phyloP scores from a whole-genome alignment of 2,329 filamentous ascomycete genomes.

The Pseudopithomyces chartarum region DNA sequence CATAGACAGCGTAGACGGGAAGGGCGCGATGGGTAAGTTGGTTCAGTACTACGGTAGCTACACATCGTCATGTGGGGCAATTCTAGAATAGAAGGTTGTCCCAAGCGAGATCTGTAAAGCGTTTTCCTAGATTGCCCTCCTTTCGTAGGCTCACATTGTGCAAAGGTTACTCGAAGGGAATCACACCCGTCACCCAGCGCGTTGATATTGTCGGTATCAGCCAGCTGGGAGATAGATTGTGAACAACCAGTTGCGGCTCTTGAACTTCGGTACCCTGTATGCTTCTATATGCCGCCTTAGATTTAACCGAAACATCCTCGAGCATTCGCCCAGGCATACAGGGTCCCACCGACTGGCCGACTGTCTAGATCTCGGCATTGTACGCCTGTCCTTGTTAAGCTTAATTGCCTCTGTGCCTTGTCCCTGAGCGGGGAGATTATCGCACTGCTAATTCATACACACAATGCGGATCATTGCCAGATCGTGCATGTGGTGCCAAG shows the following conservation, averaged over 20 bases:
- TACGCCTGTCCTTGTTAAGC: constrained; percentile 17
- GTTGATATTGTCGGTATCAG: constrained; percentile 14
- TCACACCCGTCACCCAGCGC: constrained; percentile 5
- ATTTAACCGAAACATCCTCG: constrained; percentile 14
- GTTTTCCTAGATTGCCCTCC: constrained; percentile 4
- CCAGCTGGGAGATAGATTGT: constrained; percentile 21
- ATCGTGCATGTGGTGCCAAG: constrained; percentile 7
- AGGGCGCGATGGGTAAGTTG: not conserved
- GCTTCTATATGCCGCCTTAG: constrained; percentile 9
- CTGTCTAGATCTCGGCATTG: constrained; percentile 15
- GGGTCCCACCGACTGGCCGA: not conserved
- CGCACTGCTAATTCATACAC: constrained; percentile 1
- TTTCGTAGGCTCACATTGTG: not conserved
- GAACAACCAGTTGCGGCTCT: constrained; percentile 15
- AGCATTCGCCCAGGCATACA: constrained; percentile 7
- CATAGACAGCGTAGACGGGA: constrained; percentile 1
- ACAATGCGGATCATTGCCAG: constrained; percentile 15
- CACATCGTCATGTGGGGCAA: constrained; percentile 7
- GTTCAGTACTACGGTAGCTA: constrained; percentile 12
- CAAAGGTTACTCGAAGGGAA: not conserved
- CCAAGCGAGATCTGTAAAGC: not conserved
- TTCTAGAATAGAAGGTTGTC: not conserved
- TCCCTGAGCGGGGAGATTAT: constrained; percentile 21
- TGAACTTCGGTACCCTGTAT: constrained; percentile 10
- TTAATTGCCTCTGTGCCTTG: constrained; percentile 14